Evolutionary conservation across 2,329 filamentous ascomycete species (phyloP).

Genomic region (Arthrocladium fulminans): DNA sequence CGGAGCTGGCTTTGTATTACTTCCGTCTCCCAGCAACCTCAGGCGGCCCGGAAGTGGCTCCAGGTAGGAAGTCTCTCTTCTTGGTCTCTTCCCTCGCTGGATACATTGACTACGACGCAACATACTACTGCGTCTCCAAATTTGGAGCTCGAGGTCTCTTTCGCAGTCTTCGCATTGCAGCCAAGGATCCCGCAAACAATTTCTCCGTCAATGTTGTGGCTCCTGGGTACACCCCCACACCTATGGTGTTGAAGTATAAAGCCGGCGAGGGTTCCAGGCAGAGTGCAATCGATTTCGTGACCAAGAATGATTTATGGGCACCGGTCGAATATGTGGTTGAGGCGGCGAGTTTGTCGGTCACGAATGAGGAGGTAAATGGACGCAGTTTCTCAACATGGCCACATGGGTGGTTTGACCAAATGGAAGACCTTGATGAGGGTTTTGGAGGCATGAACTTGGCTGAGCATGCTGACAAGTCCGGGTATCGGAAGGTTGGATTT

Average conservation of each 20-base stretch:
- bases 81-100: conserved; percentile 13
- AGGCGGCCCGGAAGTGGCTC: background rate
- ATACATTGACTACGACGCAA: conserved; percentile 28
- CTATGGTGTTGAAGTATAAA: background rate
- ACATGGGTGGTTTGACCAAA: conserved; percentile 4
- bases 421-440: conserved; percentile 1
- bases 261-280: background rate
- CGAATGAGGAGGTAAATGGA: conserved; percentile 3
- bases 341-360: conserved; percentile 1
- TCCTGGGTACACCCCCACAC: conserved; percentile 29
- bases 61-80: conserved; percentile 7
- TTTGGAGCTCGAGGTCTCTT: conserved; percentile 39
- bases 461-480: conserved; percentile 2
- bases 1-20: conserved; percentile 7
- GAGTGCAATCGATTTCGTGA: background rate
- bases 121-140: conserved; percentile 38
- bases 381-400: conserved; percentile 4
- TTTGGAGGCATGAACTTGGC: background rate
- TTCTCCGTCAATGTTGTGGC: conserved; percentile 42
- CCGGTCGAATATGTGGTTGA: conserved; percentile 1
- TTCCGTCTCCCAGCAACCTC: conserved; percentile 2
- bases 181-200: conserved; percentile 27
- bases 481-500: background rate
- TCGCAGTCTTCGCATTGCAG: conserved; percentile 32
- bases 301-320: background rate